phyloP scores from a whole-genome alignment of 805 yeast genomes.

The Metschnikowia henanensis region DNA sequence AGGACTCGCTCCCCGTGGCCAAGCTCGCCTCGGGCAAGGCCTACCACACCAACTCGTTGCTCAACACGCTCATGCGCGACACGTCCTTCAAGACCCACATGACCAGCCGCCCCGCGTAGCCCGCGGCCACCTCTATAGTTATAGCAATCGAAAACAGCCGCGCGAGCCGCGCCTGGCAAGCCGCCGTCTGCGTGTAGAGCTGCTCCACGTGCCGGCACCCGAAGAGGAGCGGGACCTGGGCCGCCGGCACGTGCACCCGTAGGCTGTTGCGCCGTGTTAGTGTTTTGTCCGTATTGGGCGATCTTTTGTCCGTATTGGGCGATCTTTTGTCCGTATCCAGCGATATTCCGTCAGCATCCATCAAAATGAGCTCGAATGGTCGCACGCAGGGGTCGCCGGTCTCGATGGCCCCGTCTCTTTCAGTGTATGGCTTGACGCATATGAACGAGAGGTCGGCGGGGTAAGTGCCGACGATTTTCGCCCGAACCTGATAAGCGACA shows the following conservation, averaged over 20 bases:
- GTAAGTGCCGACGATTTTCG: constrained; percentile 23
- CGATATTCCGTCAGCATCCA: constrained; percentile 16
- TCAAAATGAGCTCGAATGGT: constrained; percentile 26
- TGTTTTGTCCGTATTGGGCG: too few relatives aligned
- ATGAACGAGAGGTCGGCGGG: constrained; percentile 28
- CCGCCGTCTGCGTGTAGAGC: constrained; percentile 17
- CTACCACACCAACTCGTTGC: constrained; percentile 6
- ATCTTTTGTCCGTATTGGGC: too few relatives aligned
- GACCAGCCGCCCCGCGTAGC: constrained; percentile 1
- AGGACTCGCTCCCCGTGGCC: constrained; percentile 5
- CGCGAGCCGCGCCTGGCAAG: constrained; percentile 7
- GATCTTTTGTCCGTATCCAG: too few relatives aligned
- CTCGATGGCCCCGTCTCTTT: constrained; percentile 4
- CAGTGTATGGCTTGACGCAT: constrained; percentile 29
- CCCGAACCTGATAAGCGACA: constrained; percentile 20
- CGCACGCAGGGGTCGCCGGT: constrained; percentile 26
- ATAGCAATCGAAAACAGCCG: constrained; percentile 2
- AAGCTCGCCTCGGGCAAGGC: background rate
- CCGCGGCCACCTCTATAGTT: constrained; percentile 10
- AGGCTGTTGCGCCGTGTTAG: constrained; percentile 7
- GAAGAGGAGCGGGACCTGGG: constrained; percentile 12
- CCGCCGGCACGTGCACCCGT: constrained; percentile 10
- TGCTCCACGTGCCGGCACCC: constrained; percentile 17
- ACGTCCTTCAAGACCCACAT: constrained; percentile 14
- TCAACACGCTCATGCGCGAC: constrained; percentile 10